These are phyloP conservation scores for Entomortierella parvispora DNA, from an alignment of 192 early-diverging fungal species.

Conservation along the genomic window DNA sequence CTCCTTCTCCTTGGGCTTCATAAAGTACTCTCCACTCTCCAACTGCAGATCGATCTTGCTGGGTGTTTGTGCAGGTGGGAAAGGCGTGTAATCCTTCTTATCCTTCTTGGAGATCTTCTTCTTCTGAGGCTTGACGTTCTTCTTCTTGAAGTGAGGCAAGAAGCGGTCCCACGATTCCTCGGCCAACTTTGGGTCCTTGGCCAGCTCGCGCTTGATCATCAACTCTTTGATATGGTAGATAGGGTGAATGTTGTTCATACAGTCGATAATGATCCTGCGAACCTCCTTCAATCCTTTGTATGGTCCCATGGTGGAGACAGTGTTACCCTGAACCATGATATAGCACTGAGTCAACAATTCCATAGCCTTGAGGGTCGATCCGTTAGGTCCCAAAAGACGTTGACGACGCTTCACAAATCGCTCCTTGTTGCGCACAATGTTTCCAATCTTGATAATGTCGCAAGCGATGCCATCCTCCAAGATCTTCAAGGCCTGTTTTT, in stretches of 20 bases:
- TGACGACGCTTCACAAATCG: conserved; percentile 97
- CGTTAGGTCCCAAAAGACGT: conserved; percentile 93
- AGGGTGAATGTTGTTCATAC: conserved; percentile 98
- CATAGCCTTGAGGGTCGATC: conserved; percentile 96
- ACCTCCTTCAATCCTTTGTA: conserved; percentile 90
- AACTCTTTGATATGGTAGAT: conserved; percentile 99
- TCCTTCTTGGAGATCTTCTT: conserved; percentile 63
- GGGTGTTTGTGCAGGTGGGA: conserved; percentile 87
- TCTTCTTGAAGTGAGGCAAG: conserved; percentile 96
- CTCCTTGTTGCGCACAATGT: conserved; percentile 95
- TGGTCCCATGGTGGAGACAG: conserved; percentile 93
- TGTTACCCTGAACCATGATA: conserved; percentile 98
- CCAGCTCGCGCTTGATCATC: conserved; percentile 98
- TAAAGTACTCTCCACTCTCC: conserved; percentile 96
- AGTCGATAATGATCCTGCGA: conserved; percentile 92
- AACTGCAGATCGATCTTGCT: conserved; percentile 94
- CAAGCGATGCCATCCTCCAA: conserved; percentile 92
- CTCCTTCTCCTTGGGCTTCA: conserved; percentile 75
- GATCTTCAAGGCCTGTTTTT: conserved; percentile 78
- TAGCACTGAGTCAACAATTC: conserved; percentile 96
- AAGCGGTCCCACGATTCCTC: conserved; percentile 98
- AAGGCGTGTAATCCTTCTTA: conserved; percentile 90
- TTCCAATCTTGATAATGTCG: conserved; percentile 98
- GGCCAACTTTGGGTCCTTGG: conserved; percentile 94
- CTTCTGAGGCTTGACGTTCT: conserved; percentile 80